Conservation (phyloP, 176 grass and related monocot genomes). For the Dactylis glomerata region DNA sequence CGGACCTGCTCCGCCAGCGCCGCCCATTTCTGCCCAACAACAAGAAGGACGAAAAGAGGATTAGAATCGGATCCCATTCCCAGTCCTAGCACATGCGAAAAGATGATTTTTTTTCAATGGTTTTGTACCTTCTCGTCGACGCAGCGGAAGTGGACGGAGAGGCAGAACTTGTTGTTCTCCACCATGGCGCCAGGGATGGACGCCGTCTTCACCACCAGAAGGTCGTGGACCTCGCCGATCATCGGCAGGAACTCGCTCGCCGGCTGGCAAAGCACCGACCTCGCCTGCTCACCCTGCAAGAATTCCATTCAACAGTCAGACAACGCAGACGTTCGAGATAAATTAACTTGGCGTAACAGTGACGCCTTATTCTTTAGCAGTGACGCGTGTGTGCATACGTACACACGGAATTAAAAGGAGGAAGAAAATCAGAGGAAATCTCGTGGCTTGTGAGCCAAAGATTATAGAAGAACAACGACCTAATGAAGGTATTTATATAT, state of each 20-base stretch:
- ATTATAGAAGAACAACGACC: no score
- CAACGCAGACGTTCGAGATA: not conserved
- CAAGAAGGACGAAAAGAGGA: not conserved
- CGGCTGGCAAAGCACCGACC: constrained; percentile 74
- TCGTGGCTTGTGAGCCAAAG: no score
- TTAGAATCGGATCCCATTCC: not conserved
- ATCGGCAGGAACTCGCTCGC: constrained; percentile 84
- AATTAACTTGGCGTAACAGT: no score
- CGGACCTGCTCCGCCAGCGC: constrained; percentile 50
- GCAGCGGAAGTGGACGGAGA: constrained; percentile 76
- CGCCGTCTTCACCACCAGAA: constrained; percentile 37
- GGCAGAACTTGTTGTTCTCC: constrained; percentile 86
- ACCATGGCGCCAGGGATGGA: constrained; percentile 60
- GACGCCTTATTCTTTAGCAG: no score
- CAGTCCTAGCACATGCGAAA: not conserved
- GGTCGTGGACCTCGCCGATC: constrained; percentile 53
- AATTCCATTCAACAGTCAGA: constrained; percentile 21
- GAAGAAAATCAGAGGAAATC: no score
- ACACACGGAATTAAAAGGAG: no score
- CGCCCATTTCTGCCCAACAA: constrained; percentile 29
- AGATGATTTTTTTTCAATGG: not conserved
- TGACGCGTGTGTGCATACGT: no score
- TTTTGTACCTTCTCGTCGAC: constrained; percentile 72
- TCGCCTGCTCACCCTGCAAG: not conserved
- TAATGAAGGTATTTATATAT: no score